Evolutionary conservation across 306 rosid genomes (phyloP).

Genomic region (Rosa chinensis): DNA sequence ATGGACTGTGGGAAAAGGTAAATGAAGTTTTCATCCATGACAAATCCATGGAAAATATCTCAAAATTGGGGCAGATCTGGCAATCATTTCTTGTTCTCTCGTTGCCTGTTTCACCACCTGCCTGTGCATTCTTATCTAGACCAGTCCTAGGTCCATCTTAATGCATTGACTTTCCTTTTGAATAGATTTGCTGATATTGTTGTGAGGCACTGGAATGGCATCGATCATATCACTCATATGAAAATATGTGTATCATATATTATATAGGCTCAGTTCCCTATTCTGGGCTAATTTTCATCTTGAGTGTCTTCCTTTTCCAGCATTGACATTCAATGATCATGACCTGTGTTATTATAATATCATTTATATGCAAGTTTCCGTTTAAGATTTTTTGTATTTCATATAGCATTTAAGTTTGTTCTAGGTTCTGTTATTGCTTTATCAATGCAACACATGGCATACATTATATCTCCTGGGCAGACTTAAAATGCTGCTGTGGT

Average conservation of each 20-base stretch:
- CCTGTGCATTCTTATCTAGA: background rate
- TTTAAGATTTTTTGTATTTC: background rate
- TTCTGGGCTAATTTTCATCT: background rate
- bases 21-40: background rate
- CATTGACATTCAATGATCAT: background rate
- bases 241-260: background rate
- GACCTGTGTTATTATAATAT: background rate
- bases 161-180: background rate
- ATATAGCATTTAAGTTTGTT: background rate
- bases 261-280: background rate
- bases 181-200: background rate
- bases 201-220: background rate
- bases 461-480: background rate
- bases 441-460: background rate
- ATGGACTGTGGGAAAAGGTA: slow-evolving; percentile 74
- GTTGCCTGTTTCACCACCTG: background rate
- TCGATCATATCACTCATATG: background rate
- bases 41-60: background rate
- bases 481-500: background rate
- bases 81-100: background rate
- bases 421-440: background rate
- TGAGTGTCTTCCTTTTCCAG: background rate
- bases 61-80: background rate
- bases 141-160: background rate
- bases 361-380: background rate